Base-by-base conservation (phyloP, 1,284 basidiomycete genomes). In the Malassezia dermatis region DNA sequence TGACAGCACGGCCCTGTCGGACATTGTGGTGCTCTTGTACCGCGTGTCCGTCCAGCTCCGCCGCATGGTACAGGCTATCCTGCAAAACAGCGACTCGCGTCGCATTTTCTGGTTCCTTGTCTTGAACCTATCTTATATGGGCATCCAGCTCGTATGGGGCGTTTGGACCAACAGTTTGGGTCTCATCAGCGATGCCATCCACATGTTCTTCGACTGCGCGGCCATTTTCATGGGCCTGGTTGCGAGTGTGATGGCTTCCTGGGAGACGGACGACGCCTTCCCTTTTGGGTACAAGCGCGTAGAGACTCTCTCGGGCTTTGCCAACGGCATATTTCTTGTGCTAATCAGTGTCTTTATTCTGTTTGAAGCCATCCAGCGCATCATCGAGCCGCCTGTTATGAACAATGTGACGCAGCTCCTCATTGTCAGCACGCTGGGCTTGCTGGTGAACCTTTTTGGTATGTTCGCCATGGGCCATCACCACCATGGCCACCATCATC, bases 201-300 rank as follows among this genome's bases (percentile, higher is more conserved):
- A 99, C 74, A 98, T 98, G 94, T 88, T 91, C 23, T 99, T 99
- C 68, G 94, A 99, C 77, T 98, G 94, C 71, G 85, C 95, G 78
- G 93, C 93, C 1, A 89, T 98, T 53, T 93, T 84, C 0, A 89
- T 99, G 63, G 94, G 94, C 1, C 79, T 99, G 1, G 85, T 95
- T 60, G 94, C 94, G 2, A 91, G 88, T 24, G 88, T 99, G 11
- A 96, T 96, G 85, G 89, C 91, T 1, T 90, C 86, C 4, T 98
- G 94, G 94, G 84, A 88, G 41, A 88, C 89, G 1, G 91, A 98
- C 76, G 84, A 86, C 62, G 80, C 83, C 21, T 98, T 93, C 76
- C 96, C 94, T 8, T 98, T 94, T 73, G 94, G 93, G 19, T 98
- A 94, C 76, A 85, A 86, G 2, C 83, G 94, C n/a, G 91, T 98